Percentiles rank a stretch among this genome's conserved stretches.
Evolutionary conservation across 176 grass and related monocot species (phyloP).

Genomic region (Hsuehochloa calcarea): DNA sequence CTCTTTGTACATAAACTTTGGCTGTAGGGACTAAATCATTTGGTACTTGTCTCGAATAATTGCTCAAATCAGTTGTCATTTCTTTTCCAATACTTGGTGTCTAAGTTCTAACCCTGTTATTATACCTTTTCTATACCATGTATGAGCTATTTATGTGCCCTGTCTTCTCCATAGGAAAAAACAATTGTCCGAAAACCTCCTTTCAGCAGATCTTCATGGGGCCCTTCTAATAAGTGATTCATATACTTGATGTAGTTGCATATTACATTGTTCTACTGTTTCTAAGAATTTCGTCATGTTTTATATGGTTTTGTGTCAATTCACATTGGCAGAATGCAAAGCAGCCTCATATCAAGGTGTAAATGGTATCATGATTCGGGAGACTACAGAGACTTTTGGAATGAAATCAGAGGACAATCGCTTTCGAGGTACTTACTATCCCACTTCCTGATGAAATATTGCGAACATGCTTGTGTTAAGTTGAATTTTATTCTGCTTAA

Average conservation of each 20-base stretch:
- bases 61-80: neutral
- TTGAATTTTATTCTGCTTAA: constrained; percentile 19
- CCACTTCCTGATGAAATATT: constrained; percentile 7
- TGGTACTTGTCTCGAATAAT: neutral
- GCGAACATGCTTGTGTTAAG: neutral
- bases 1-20: neutral
- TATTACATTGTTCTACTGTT: constrained; percentile 6
- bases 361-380: constrained; percentile 78
- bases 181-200: constrained; percentile 56
- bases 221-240: constrained; percentile 67
- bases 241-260: constrained; percentile 3
- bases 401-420: constrained; percentile 65
- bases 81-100: neutral
- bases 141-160: constrained; percentile 25
- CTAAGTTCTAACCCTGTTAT: neutral
- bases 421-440: constrained; percentile 61
- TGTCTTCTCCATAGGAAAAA: constrained; percentile 59
- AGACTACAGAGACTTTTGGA: constrained; percentile 88
- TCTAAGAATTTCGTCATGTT: neutral
- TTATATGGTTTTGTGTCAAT: neutral
- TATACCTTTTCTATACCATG: constrained; percentile 5
- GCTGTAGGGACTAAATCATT: neutral
- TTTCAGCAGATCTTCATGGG: constrained; percentile 81
- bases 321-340: constrained; percentile 76
- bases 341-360: constrained; percentile 51